A percentile compares a stretch with the other conserved stretches of the same genome.
Conservation (phyloP, 2,329 filamentous ascomycete species). For the Mariannaea elegans region DNA sequence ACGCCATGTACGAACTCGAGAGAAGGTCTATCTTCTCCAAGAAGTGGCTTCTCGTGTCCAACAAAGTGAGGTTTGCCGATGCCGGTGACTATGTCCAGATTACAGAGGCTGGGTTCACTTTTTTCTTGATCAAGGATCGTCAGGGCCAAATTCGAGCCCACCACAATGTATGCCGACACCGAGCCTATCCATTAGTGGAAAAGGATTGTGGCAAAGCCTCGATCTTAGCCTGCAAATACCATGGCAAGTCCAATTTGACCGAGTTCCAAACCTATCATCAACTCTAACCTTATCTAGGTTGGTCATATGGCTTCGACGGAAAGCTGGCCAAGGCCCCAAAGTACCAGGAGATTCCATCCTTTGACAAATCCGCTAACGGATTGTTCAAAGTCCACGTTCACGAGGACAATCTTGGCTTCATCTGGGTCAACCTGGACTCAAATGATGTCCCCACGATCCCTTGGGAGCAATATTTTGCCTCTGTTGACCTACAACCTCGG, state of each 20-base stretch:
- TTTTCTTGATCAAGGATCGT: slow-evolving; percentile 22
- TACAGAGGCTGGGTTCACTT: slow-evolving; percentile 51
- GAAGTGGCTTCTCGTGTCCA: slow-evolving; percentile 64
- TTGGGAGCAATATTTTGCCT: slow-evolving; percentile 61
- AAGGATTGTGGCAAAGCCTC: slow-evolving; percentile 14
- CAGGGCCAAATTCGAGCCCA: slow-evolving; percentile 15
- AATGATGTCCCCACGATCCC: slow-evolving; percentile 49
- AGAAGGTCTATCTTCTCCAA: slow-evolving; percentile 64
- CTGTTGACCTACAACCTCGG: slow-evolving; percentile 54
- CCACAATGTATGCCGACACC: slow-evolving; percentile 22
- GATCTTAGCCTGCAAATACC: slow-evolving; percentile 20
- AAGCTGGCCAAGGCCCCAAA: slow-evolving; percentile 24
- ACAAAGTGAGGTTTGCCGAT: slow-evolving; percentile 59
- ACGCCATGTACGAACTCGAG: slow-evolving; percentile 65
- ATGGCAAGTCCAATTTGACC: slow-evolving; percentile 1
- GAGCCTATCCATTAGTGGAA: slow-evolving; percentile 20
- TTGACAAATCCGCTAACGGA: slow-evolving; percentile 16
- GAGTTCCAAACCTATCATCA: neutral
- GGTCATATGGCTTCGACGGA: slow-evolving; percentile 22
- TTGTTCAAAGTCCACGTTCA: slow-evolving; percentile 21
- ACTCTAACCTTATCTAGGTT: neutral
- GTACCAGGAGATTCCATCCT: slow-evolving; percentile 17
- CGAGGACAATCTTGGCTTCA: slow-evolving; percentile 18
- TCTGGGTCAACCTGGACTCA: slow-evolving; percentile 50
- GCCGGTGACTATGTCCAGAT: slow-evolving; percentile 65